Base-by-base conservation (phyloP, 805 yeast species). In the Candida adriatica region DNA sequence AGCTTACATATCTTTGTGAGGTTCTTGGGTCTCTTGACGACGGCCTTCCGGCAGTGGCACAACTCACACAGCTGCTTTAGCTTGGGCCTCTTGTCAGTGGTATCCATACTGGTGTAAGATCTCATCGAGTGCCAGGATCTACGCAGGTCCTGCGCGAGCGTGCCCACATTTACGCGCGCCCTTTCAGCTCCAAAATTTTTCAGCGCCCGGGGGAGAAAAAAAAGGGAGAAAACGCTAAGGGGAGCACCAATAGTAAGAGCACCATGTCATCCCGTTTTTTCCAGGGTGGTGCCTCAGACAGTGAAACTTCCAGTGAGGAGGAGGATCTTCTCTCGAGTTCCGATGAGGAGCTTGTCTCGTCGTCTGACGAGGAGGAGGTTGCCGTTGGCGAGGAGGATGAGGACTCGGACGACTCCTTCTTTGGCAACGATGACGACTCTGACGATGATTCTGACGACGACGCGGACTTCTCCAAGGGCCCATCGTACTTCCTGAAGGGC, bases 1-100 rank as follows among this genome's bases (percentile, higher is more conserved):
- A 73, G 75, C 50, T 87, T 88, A 59, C 99, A 92, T 11, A 92
- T 66, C 50, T 83, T 86, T 57, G 82, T 90, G 26, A 84, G 68
- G 44, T 88, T 92, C 53, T 94, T 90, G 8, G 99, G 99, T 41
- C 98, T 69, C 49, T 78, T 82, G 66, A 92, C 70, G 14, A 82
- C 82, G 0, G 97, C 95, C 49, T 84, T 83, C 33, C 90, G 69
- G 20, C 70, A 66, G 43, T 75, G 79, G 53, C 98, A 90, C 7
- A 85, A 67, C 59, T 88, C 95, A 61, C 98, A 90, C 11, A 79
- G 63, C 42, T 64, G 68, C 1, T 66, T 46, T 2, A 61, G 36
- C 35, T 60, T 62, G 6, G 52, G 52, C 11, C 34, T 43, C 20
- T 37, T 38, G 20, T 30, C 29, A 8, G 22, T 19, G 22, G 8